Evolutionary conservation across 169 alveolate species (phyloP).

Genomic region (Cardiosporidium cionae): DNA sequence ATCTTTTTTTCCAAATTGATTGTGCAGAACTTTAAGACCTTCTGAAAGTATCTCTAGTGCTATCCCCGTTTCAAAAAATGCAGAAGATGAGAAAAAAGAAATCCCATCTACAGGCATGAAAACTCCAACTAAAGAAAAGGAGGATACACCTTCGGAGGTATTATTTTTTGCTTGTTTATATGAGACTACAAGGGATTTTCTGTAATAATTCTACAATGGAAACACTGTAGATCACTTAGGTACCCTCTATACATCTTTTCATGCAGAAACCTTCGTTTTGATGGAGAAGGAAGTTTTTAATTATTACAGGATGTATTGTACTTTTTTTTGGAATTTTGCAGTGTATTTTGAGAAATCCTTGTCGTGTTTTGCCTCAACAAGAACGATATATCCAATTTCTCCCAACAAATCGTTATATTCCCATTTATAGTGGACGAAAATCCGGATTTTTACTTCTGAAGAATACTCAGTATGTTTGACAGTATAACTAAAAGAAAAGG

Average conservation of each 20-base stretch:
- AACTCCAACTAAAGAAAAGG: too few relatives aligned
- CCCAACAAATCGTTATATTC: neutral
- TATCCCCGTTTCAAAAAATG: too few relatives aligned
- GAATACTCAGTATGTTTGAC: neutral
- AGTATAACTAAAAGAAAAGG: too few relatives aligned
- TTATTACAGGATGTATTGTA: neutral
- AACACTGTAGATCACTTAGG: too few relatives aligned
- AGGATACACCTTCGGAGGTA: neutral
- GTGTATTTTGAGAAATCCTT: conserved; percentile 6
- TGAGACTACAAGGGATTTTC: neutral
- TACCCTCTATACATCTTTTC: too few relatives aligned
- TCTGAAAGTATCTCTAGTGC: too few relatives aligned
- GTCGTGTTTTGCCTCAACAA: conserved; percentile 16
- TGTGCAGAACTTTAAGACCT: too few relatives aligned
- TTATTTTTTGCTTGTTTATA: neutral
- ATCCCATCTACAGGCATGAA: too few relatives aligned
- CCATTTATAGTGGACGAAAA: conserved; percentile 1
- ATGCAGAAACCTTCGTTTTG: too few relatives aligned
- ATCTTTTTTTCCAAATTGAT: too few relatives aligned
- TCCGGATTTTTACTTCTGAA: conserved; percentile 5
- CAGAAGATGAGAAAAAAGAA: too few relatives aligned
- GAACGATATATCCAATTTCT: neutral
- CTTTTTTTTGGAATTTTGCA: neutral
- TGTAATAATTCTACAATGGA: neutral
- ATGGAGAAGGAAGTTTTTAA: too few relatives aligned